Evolutionary conservation across 2,329 filamentous ascomycete genomes (phyloP).

Genomic region (Coniella lustricola): DNA sequence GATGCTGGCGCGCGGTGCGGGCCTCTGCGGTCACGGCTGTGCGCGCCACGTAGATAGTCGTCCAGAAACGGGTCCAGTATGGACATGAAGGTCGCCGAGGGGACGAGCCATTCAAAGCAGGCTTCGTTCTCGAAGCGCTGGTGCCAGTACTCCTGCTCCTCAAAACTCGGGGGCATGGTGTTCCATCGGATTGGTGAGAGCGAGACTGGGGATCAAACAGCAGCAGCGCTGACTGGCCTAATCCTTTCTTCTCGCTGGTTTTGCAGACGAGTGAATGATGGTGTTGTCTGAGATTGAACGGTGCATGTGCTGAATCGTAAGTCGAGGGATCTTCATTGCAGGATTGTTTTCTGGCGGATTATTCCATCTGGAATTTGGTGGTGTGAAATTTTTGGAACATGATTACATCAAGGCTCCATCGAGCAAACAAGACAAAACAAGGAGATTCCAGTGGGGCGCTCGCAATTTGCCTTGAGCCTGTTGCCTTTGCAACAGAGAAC

Average conservation of each 20-base stretch:
- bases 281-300: too few relatives aligned
- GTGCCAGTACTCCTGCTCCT: constrained; percentile 44
- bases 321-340: too few relatives aligned
- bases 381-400: not conserved
- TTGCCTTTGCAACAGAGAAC: not conserved
- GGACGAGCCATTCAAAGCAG: constrained; percentile 41
- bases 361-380: too few relatives aligned
- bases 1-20: constrained; percentile 19
- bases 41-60: not conserved
- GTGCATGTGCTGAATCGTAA: too few relatives aligned
- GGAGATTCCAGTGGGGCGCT: not conserved
- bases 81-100: constrained; percentile 34
- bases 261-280: too few relatives aligned
- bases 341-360: too few relatives aligned
- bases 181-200: not conserved
- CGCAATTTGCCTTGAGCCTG: not conserved
- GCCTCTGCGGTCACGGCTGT: too few relatives aligned
- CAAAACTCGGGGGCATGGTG: constrained; percentile 31
- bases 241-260: too few relatives aligned
- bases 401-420: not conserved
- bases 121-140: constrained; percentile 38
- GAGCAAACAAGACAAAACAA: not conserved
- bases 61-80: constrained; percentile 33
- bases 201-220: too few relatives aligned
- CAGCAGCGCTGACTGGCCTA: too few relatives aligned